These are phyloP conservation scores for Colletotrichum tabaci DNA, from an alignment of 2,329 filamentous ascomycete genomes.

Conservation along the genomic window DNA sequence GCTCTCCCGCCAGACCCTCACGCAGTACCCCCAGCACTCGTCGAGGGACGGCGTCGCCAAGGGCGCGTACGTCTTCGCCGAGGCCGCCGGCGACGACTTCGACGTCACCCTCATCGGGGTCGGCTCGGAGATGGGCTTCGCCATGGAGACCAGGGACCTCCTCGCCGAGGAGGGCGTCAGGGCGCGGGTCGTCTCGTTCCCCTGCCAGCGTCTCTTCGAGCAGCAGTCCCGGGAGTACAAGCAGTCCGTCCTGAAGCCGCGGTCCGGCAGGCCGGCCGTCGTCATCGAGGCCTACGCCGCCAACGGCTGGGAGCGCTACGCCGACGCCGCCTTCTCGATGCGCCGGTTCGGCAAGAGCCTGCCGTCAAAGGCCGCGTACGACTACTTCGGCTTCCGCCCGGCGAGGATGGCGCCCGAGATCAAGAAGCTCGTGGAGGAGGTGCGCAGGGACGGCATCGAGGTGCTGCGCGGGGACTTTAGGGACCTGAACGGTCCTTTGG, in stretches of 20 bases:
- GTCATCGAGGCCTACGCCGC: constrained; percentile 73
- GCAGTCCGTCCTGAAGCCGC: constrained; percentile 59
- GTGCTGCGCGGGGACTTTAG: constrained; percentile 51
- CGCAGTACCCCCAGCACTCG: constrained; percentile 56
- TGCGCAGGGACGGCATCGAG: constrained; percentile 50
- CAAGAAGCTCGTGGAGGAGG: constrained; percentile 48
- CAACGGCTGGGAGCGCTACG: constrained; percentile 74
- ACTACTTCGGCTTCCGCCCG: constrained; percentile 66
- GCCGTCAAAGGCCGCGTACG: constrained; percentile 67
- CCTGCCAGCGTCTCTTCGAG: constrained; percentile 61
- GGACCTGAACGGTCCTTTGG: constrained; percentile 46
- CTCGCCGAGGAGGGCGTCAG: constrained; percentile 56
- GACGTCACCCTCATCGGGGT: constrained; percentile 61
- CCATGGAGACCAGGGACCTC: constrained; percentile 50
- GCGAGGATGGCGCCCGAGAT: constrained; percentile 55
- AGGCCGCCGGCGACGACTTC: constrained; percentile 53
- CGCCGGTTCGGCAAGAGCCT: constrained; percentile 69
- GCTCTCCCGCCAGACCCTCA: constrained; percentile 59
- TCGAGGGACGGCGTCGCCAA: constrained; percentile 56
- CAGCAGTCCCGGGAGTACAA: constrained; percentile 60
- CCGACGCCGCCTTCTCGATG: constrained; percentile 69
- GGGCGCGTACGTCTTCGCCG: constrained; percentile 63
- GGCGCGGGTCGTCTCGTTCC: constrained; percentile 60
- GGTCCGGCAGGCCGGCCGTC: constrained; percentile 62
- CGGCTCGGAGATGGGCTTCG: constrained; percentile 53